Conservation (phyloP, 306 rosid genomes). For the Coriaria nepalensis region DNA sequence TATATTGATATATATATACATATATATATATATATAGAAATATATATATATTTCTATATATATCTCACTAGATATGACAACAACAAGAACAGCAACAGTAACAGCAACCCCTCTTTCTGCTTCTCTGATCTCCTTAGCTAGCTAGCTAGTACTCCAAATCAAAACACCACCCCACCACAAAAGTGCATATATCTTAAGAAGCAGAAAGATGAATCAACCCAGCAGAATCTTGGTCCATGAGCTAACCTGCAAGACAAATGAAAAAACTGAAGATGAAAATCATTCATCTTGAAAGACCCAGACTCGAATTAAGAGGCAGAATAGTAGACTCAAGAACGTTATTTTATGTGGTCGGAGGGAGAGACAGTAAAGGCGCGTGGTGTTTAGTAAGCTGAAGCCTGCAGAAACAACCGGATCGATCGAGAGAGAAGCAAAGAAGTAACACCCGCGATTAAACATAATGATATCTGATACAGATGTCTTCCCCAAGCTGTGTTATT, state of each 20-base stretch:
- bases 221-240: slow-evolving; percentile 22
- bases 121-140: neutral
- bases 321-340: slow-evolving; percentile 23
- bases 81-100: no score
- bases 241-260: slow-evolving; percentile 19
- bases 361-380: neutral
- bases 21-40: no score
- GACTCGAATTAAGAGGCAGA: slow-evolving; percentile 10
- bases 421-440: slow-evolving; percentile 20
- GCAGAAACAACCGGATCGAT: slow-evolving; percentile 11
- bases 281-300: slow-evolving; percentile 11
- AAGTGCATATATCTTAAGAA: neutral
- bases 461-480: no score
- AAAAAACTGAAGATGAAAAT: slow-evolving; percentile 14
- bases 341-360: slow-evolving; percentile 39
- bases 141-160: neutral
- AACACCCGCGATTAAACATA: neutral
- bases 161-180: slow-evolving; percentile 14
- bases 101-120: slow-evolving; percentile 9
- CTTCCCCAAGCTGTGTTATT: slow-evolving; percentile 18
- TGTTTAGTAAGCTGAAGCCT: no score
- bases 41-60: no score
- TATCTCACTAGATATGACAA: neutral
- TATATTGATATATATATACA: slow-evolving; percentile 17
- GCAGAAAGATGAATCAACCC: slow-evolving; percentile 16